Base-by-base conservation (phyloP, 176 grass and related monocot genomes). In the Miscanthus lutarioriparius region DNA sequence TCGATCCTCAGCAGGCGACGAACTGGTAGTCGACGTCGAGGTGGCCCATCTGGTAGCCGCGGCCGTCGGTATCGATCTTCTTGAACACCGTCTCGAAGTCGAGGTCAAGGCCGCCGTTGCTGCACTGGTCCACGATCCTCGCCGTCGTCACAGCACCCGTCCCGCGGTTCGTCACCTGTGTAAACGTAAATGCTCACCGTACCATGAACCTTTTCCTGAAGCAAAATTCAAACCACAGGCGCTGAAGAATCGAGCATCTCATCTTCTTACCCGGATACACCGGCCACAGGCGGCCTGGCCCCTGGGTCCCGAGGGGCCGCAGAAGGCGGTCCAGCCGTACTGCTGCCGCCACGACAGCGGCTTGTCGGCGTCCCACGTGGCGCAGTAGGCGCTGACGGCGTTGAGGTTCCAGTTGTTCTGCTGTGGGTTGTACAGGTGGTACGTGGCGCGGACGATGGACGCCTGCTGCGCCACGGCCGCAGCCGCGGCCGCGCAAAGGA, bases 311-410 rank as follows among this genome's bases (percentile, higher is more conserved):
- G 66, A 61, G 0, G 95, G 92, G 1, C 91, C 91, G 43, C 92
- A 97, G 82, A 97, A 97, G n/a, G 95, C 95, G 0, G 92, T 95
- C 95, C 92, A 98, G 0, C 88, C 92, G 33, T 98, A 91, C 92
- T 88, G 67, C 25, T 63, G 80, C 4, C 91, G 87, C 95, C 95
- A 98, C 19, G 76, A 39, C 5, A 67, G 64, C 22, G 89, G 87
- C 85, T 80, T 90, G 87, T 30, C 9, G 4, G 91, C 92, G 30
- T 98, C 91, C 95, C 95, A 98, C 10, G 95, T 98, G 3, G 92
- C 41, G 49, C 95, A 98, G 63, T 95, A 93, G 1, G 80, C 92
- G 12, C 92, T 38, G 6, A 84, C 86, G 6, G 11, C 10, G 32
- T 54, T 80, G 0, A 93, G 75, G 35, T 96, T 75, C 91, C 91